Base-by-base conservation (phyloP, 768 basidiomycete genomes). In the Gloeostereum incarnatum region DNA sequence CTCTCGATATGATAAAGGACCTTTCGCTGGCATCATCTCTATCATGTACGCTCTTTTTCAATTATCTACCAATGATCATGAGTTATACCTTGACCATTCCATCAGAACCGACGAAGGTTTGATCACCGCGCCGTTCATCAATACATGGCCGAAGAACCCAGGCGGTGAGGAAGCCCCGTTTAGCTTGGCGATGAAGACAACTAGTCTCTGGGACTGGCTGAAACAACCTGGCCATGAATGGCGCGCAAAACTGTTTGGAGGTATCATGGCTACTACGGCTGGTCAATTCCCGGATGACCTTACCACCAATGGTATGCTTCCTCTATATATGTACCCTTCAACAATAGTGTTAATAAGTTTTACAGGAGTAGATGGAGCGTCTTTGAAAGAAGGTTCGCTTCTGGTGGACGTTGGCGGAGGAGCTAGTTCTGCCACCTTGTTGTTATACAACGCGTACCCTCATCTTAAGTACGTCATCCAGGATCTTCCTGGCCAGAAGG, bases 191-290 rank as follows among this genome's bases (percentile, higher is more conserved):
- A 27, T 20, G 24, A 29, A 40, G 0, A 40, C 39, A 18, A 5
- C 29, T 1, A 26, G 30, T 13, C 17, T 36, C 5, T 53, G 44
- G 36, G 48, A 50, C 9, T 45, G 38, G 35, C 40, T 44, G 7
- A 43, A 48, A 14, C 16, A 42, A 14, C 49, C 49, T 5, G 42
- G 36, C n/a, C 50, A 52, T 31, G 43, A 44, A 25, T 41, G 14
- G 21, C 30, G 43, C 9, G 7, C 24, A 16, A 34, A 24, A 6
- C 31, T 32, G n/a, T 37, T 44, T 24, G 29, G 20, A 6, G 38
- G 11, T 8, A 20, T 16, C 18, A 41, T 44, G 43, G 40, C 43
- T 7, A 33, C 18, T 19, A n/a, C 16, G 5, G 25, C 16, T 3
- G 21, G 29, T 2, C 13, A 16, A 14, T 31, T 19, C 20, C 33